phyloP scores from a whole-genome alignment of 1,284 basidiomycete genomes.

The Papiliotrema flavescens region DNA sequence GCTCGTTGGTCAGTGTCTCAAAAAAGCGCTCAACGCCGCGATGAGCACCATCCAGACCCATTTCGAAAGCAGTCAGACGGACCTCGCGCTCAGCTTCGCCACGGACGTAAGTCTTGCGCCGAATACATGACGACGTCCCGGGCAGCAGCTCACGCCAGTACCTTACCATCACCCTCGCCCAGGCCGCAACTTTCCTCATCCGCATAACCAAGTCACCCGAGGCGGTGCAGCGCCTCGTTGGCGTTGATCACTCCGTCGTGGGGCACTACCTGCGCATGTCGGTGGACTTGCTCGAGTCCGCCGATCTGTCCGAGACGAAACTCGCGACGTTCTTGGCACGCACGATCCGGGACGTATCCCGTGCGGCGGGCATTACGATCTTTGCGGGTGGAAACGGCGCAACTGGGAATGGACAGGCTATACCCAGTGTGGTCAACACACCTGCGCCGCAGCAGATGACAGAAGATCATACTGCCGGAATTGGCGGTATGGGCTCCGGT shows the following conservation, averaged over 20 bases:
- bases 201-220: slow-evolving; percentile 23
- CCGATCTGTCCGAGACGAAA: slow-evolving; percentile 28
- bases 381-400: background rate
- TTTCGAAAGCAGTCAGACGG: slow-evolving; percentile 30
- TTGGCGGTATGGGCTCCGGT: no score
- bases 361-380: slow-evolving; percentile 18
- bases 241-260: slow-evolving; percentile 24
- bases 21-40: slow-evolving; percentile 33
- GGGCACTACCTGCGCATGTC: slow-evolving; percentile 29
- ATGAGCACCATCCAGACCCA: slow-evolving; percentile 34
- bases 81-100: slow-evolving; percentile 33
- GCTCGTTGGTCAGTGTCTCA: slow-evolving; percentile 22
- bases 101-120: slow-evolving; percentile 27
- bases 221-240: slow-evolving; percentile 11
- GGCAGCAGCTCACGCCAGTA: slow-evolving; percentile 15
- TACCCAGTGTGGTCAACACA: background rate
- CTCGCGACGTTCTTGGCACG: slow-evolving; percentile 30
- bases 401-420: background rate
- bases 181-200: slow-evolving; percentile 37
- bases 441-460: background rate
- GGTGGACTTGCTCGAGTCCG: slow-evolving; percentile 23
- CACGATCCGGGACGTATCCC: slow-evolving; percentile 28
- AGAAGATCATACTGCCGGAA: no score
- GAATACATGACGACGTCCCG: background rate
- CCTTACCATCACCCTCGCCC: slow-evolving; percentile 33